Conservation (phyloP, 768 basidiomycete genomes). For the Stropharia rugosoannulata region DNA sequence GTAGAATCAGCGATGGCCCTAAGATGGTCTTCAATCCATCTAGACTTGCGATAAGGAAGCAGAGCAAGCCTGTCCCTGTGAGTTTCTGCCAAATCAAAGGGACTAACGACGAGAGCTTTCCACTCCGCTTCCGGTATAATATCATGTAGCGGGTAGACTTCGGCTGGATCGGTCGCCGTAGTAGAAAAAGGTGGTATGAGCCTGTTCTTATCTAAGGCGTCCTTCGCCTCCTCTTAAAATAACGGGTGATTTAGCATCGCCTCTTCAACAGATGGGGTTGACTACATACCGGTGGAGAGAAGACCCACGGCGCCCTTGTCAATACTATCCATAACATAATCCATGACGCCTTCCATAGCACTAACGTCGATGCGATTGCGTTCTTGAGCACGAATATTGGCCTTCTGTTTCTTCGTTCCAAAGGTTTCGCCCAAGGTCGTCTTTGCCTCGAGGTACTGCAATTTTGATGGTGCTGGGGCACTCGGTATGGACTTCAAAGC, state of each 20-base stretch:
- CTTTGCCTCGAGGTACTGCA: slow-evolving; percentile 61
- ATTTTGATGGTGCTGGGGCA: slow-evolving; percentile 45
- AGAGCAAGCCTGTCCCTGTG: slow-evolving; percentile 49
- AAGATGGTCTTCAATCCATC: slow-evolving; percentile 75
- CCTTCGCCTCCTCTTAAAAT: slow-evolving; percentile 63
- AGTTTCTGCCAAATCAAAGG: slow-evolving; percentile 51
- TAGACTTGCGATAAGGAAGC: slow-evolving; percentile 60
- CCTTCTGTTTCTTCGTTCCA: slow-evolving; percentile 92
- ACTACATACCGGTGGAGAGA: slow-evolving; percentile 62
- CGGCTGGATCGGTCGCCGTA: slow-evolving; percentile 65
- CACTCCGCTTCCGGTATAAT: slow-evolving; percentile 84
- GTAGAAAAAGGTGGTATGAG: slow-evolving; percentile 76
- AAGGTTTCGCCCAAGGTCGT: slow-evolving; percentile 89
- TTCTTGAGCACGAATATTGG: slow-evolving; percentile 79
- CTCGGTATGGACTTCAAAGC: slow-evolving; percentile 68
- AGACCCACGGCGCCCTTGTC: slow-evolving; percentile 67
- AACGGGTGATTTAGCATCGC: slow-evolving; percentile 6
- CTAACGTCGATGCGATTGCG: slow-evolving; percentile 87
- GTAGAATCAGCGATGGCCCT: slow-evolving; percentile 40
- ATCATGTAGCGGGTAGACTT: slow-evolving; percentile 70
- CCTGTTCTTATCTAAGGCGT: slow-evolving; percentile 58
- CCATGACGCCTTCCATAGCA: slow-evolving; percentile 84
- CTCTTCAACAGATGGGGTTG: neutral
- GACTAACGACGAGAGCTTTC: slow-evolving; percentile 59
- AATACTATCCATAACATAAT: slow-evolving; percentile 82